Evolutionary conservation across 2,329 filamentous ascomycete species (phyloP).

Genomic region (Saccharata proteae): DNA sequence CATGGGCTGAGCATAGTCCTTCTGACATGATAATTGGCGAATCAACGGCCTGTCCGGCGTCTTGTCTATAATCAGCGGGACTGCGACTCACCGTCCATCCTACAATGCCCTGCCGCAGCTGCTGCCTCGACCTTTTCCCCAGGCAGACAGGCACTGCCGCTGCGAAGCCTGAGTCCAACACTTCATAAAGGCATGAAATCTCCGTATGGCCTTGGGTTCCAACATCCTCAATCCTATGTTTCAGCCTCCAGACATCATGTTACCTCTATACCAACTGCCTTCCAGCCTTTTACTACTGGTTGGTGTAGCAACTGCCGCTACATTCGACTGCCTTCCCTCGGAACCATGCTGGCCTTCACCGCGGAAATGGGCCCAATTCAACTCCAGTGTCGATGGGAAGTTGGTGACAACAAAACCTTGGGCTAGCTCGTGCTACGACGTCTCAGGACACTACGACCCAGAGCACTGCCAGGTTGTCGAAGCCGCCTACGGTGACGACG

Average conservation of each 20-base stretch:
- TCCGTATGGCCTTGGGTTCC: too few species aligned
- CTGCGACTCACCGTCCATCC: too few species aligned
- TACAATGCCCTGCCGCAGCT: too few species aligned
- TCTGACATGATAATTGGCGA: too few species aligned
- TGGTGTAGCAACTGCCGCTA: not conserved
- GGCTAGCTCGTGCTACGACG: slow-evolving; percentile 5
- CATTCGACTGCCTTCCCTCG: slow-evolving; percentile 5
- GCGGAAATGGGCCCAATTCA: slow-evolving; percentile 6
- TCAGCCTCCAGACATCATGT: slow-evolving; percentile 4
- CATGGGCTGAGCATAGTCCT: too few species aligned
- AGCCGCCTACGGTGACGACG: not conserved
- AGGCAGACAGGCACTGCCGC: too few species aligned
- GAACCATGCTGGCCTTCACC: slow-evolving; percentile 5
- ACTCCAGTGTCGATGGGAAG: slow-evolving; percentile 3
- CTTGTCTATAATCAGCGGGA: too few species aligned
- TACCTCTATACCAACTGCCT: not conserved
- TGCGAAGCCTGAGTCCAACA: too few species aligned
- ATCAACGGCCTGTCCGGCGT: too few species aligned
- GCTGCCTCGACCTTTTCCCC: too few species aligned
- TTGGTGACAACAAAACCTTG: slow-evolving; percentile 4
- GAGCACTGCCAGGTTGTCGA: not conserved
- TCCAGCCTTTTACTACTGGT: not conserved
- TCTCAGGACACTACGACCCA: slow-evolving; percentile 2
- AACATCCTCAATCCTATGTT: too few species aligned
- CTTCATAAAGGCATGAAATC: too few species aligned